These are phyloP conservation scores for Simplicillium sp. DNA, from an alignment of 2,329 filamentous ascomycete genomes.

Conservation along the genomic window DNA sequence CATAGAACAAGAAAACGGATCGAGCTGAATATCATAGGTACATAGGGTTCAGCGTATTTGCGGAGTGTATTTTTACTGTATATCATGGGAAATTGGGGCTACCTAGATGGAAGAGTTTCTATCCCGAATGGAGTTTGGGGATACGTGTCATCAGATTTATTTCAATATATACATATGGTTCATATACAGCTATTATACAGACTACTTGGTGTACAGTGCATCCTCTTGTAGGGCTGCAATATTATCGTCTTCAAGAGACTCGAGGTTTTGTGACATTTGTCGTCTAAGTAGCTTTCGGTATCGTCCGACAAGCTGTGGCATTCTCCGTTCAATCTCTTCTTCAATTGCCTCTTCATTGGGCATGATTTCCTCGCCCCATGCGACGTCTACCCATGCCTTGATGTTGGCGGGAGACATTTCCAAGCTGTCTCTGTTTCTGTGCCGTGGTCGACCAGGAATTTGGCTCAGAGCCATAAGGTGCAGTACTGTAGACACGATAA, in stretches of 20 bases:
- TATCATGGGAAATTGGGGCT: no score
- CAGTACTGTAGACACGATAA: constrained; percentile 17
- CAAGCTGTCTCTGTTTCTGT: constrained; percentile 18
- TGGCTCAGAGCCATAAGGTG: constrained; percentile 19
- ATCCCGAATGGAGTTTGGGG: no score
- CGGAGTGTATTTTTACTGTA: not conserved
- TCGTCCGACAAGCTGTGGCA: constrained; percentile 18
- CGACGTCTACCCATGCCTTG: constrained; percentile 1
- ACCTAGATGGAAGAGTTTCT: no score
- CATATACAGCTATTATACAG: no score
- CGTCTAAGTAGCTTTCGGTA: constrained; percentile 16
- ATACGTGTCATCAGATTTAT: no score
- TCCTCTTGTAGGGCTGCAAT: no score
- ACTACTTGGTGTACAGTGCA: no score
- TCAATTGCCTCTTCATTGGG: constrained; percentile 10
- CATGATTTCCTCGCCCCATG: constrained; percentile 3
- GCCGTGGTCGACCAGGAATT: constrained; percentile 16
- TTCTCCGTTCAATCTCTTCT: constrained; percentile 17
- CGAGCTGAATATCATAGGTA: not conserved
- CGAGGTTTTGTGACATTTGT: no score
- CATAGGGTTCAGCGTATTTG: not conserved
- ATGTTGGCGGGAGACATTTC: constrained; percentile 16
- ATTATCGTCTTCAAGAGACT: no score
- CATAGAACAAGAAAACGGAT: not conserved
- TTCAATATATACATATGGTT: no score